phyloP scores from a whole-genome alignment of 495 filamentous ascomycete species.

The Daldinia grandis region DNA sequence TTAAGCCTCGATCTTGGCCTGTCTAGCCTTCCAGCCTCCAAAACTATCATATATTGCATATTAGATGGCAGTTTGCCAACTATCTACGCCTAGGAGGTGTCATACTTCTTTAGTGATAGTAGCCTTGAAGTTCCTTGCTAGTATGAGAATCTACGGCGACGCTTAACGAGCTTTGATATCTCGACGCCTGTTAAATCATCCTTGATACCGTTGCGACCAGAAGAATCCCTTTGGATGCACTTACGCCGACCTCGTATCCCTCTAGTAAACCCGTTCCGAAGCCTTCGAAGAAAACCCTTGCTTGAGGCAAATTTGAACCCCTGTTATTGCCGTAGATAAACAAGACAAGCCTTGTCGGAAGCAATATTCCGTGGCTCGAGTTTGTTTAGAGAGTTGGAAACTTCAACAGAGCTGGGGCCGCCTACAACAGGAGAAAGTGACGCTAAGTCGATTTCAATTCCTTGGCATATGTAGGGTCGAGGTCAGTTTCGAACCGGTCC shows the following conservation, averaged over 20 bases:
- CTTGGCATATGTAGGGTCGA: slow-evolving; percentile 84
- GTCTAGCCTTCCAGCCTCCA: too few relatives aligned
- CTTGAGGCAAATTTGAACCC: slow-evolving; percentile 81
- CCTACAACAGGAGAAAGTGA: slow-evolving; percentile 87
- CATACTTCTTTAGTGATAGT: too few relatives aligned
- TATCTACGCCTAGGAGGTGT: too few relatives aligned
- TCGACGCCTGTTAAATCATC: too few relatives aligned
- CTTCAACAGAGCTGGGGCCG: slow-evolving; percentile 92
- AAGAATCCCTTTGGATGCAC: slow-evolving; percentile 91
- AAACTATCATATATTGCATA: too few relatives aligned
- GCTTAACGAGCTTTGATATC: too few relatives aligned
- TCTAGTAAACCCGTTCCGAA: slow-evolving; percentile 86
- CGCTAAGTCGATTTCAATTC: slow-evolving; percentile 68
- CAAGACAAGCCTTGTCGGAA: slow-evolving; percentile 82
- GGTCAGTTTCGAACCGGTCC: slow-evolving; percentile 74
- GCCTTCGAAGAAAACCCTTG: slow-evolving; percentile 86
- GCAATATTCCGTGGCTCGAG: slow-evolving; percentile 75
- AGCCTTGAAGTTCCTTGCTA: too few relatives aligned
- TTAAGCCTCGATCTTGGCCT: too few relatives aligned
- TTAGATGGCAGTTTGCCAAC: too few relatives aligned
- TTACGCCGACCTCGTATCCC: slow-evolving; percentile 88
- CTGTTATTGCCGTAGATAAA: slow-evolving; percentile 93
- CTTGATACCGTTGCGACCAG: too few relatives aligned
- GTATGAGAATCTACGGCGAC: too few relatives aligned
- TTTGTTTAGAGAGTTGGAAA: slow-evolving; percentile 79